These are phyloP conservation scores for Coniochaeta ligniaria DNA, from an alignment of 2,329 filamentous ascomycete genomes.

Conservation along the genomic window DNA sequence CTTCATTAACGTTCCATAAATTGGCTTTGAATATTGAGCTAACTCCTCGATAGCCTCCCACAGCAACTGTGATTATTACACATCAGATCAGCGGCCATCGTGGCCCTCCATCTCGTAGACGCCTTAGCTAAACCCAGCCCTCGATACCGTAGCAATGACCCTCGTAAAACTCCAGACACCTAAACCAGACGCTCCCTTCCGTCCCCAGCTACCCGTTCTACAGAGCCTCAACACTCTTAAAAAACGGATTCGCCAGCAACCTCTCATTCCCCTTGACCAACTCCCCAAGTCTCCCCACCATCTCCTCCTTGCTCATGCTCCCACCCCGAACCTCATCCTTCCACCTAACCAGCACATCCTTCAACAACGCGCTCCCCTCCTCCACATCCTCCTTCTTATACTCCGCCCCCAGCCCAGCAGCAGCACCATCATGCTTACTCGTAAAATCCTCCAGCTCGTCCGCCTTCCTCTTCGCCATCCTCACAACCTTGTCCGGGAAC, in stretches of 20 bases:
- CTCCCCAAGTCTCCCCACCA: constrained; percentile 71
- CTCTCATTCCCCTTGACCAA: constrained; percentile 68
- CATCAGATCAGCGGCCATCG: not conserved
- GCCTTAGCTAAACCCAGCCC: not conserved
- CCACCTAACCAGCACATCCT: constrained; percentile 77
- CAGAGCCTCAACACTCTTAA: constrained; percentile 54
- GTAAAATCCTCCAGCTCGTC: constrained; percentile 97
- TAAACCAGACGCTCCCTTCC: not conserved
- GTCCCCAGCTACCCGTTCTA: constrained; percentile 18
- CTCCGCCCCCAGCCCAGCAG: constrained; percentile 37
- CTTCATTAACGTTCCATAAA: not conserved
- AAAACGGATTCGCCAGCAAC: constrained; percentile 60
- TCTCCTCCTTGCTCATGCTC: constrained; percentile 62
- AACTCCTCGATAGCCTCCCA: not conserved
- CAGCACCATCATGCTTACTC: constrained; percentile 63
- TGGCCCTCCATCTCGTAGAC: not conserved
- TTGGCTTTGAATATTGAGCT: not conserved
- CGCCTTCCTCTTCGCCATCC: constrained; percentile 98
- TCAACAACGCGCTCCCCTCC: constrained; percentile 77
- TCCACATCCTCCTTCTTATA: constrained; percentile 84
- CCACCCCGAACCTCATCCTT: constrained; percentile 63
- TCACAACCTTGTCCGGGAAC: constrained; percentile 94
- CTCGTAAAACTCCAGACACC: not conserved
- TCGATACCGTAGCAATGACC: not conserved
- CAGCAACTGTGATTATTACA: not conserved